These are phyloP conservation scores for Penicillium sp. DNA, from an alignment of 2,329 filamentous ascomycete species.

Conservation along the genomic window DNA sequence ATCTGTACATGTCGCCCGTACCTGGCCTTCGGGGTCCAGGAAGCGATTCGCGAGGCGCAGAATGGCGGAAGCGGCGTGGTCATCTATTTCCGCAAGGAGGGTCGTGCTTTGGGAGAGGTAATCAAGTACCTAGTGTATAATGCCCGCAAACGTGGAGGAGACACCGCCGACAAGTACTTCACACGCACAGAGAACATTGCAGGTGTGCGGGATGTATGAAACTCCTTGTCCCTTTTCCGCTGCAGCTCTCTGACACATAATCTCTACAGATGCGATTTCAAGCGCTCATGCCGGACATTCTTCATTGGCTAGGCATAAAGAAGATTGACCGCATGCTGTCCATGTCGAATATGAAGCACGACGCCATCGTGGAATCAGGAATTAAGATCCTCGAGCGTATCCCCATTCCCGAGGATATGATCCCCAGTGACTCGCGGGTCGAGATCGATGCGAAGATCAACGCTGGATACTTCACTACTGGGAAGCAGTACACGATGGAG, in stretches of 20 bases:
- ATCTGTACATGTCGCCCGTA: constrained; percentile 94
- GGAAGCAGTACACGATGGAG: constrained; percentile 82
- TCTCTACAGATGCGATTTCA: constrained; percentile 83
- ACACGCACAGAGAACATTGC: constrained; percentile 97
- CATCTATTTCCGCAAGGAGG: constrained; percentile 98
- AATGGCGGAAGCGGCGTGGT: constrained; percentile 91
- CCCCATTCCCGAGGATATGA: constrained; percentile 89
- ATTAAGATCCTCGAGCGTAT: constrained; percentile 82
- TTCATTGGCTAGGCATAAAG: constrained; percentile 97
- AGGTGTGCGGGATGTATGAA: constrained; percentile 71
- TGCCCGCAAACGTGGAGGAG: constrained; percentile 45
- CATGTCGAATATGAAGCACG: constrained; percentile 78
- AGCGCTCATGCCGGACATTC: constrained; percentile 93
- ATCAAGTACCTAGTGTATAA: constrained; percentile 77
- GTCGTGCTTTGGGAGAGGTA: constrained; percentile 88
- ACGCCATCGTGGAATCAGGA: constrained; percentile 51
- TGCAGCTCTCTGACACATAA: constrained; percentile 9
- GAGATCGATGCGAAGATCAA: constrained; percentile 99
- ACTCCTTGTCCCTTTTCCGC: constrained; percentile 25
- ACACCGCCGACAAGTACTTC: constrained; percentile 65
- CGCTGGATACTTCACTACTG: constrained; percentile 82
- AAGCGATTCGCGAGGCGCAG: constrained; percentile 95
- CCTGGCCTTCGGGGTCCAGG: constrained; percentile 93
- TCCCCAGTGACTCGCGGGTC: constrained; percentile 91
- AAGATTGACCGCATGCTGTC: constrained; percentile 98